Conservation (phyloP, 2,329 filamentous ascomycete genomes). For the Rutstroemia sp. region DNA sequence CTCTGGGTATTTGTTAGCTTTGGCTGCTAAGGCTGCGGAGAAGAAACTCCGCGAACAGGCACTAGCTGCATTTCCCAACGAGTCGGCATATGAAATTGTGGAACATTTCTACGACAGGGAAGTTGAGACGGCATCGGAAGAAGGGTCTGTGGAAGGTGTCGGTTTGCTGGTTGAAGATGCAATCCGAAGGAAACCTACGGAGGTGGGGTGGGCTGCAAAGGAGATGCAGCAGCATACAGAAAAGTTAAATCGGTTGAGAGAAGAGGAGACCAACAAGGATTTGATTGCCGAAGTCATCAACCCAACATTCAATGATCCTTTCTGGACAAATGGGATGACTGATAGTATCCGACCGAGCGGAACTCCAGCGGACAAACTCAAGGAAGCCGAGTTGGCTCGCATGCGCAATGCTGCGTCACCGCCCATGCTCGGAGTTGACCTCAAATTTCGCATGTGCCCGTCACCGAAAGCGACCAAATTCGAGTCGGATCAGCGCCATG, state of each 20-base stretch:
- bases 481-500: slow-evolving; percentile 64
- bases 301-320: slow-evolving; percentile 28
- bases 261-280: slow-evolving; percentile 28
- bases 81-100: slow-evolving; percentile 35
- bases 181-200: slow-evolving; percentile 24
- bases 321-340: slow-evolving; percentile 31
- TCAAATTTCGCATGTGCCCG: slow-evolving; percentile 71
- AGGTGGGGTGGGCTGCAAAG: slow-evolving; percentile 27
- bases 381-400: slow-evolving; percentile 36
- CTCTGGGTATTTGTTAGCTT: slow-evolving; percentile 67
- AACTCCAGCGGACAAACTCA: slow-evolving; percentile 18
- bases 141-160: slow-evolving; percentile 26
- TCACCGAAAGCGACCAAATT: slow-evolving; percentile 82
- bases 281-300: slow-evolving; percentile 28
- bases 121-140: slow-evolving; percentile 28
- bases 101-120: slow-evolving; percentile 32
- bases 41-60: slow-evolving; percentile 71
- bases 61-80: slow-evolving; percentile 69
- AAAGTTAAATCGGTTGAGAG: slow-evolving; percentile 25
- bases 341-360: slow-evolving; percentile 15
- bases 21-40: slow-evolving; percentile 74
- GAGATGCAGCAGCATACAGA: slow-evolving; percentile 31
- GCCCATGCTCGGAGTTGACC: slow-evolving; percentile 80
- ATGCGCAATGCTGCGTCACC: slow-evolving; percentile 58
- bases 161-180: slow-evolving; percentile 23